Conservation (phyloP, 2,329 filamentous ascomycete genomes). For the Calonectria naviculata region DNA sequence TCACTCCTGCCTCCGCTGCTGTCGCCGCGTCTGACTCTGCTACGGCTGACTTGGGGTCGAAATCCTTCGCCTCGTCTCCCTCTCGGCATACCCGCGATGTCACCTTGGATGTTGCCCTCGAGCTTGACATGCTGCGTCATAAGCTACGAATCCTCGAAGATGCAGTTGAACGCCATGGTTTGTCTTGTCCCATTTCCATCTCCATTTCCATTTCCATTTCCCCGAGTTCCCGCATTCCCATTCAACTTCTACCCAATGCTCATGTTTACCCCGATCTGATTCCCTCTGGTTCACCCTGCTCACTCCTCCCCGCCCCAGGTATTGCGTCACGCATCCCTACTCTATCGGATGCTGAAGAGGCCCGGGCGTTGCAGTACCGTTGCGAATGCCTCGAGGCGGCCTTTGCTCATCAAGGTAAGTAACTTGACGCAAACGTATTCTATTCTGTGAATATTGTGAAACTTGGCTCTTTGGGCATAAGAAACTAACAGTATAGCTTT, state of each 20-base stretch:
- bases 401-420: conserved; percentile 54
- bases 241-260: conserved; percentile 14
- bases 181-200: conserved; percentile 33
- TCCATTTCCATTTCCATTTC: conserved; percentile 18
- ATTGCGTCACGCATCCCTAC: conserved; percentile 50
- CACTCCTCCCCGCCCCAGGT: conserved; percentile 35
- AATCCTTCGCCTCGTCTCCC: conserved; percentile 59
- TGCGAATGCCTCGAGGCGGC: conserved; percentile 68
- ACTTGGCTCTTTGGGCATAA: background rate
- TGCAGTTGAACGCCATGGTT: conserved; percentile 62
- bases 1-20: background rate
- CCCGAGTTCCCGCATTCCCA: conserved; percentile 1
- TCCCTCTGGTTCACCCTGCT: conserved; percentile 25
- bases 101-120: conserved; percentile 58
- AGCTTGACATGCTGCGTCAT: conserved; percentile 66
- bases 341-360: conserved; percentile 67
- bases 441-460: background rate
- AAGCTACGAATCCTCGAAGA: conserved; percentile 62
- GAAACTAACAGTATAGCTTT: conserved; percentile 42
- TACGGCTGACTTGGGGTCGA: conserved; percentile 61
- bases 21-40: background rate
- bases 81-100: conserved; percentile 60
- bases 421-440: background rate
- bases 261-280: conserved; percentile 12
- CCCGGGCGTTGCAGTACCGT: conserved; percentile 66